Percentiles rank a stretch among this genome's conserved stretches.
These are phyloP conservation scores for Xylaria longipes DNA, from an alignment of 495 filamentous ascomycete genomes.

Conservation along the genomic window DNA sequence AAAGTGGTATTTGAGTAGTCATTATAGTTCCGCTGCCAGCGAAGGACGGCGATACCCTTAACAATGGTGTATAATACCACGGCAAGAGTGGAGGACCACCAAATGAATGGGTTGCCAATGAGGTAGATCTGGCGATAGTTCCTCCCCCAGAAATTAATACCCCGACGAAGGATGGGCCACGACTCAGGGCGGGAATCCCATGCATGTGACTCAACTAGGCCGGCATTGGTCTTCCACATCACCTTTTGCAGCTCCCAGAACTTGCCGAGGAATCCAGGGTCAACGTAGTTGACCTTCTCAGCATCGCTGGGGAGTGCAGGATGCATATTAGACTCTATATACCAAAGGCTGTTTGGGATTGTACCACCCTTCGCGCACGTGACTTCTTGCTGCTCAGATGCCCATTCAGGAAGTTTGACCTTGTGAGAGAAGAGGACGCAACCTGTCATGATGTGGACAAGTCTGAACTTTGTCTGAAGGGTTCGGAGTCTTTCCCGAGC, in stretches of 20 bases:
- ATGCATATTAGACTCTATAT: constrained; percentile 88
- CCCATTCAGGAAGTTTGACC: constrained; percentile 97
- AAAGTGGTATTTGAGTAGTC: constrained; percentile 84
- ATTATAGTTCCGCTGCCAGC: constrained; percentile 90
- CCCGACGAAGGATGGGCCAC: constrained; percentile 91
- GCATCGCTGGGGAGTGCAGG: constrained; percentile 72
- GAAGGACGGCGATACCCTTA: constrained; percentile 85
- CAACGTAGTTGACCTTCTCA: constrained; percentile 93
- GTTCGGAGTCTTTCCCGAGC: constrained; percentile 88
- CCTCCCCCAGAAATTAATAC: constrained; percentile 99
- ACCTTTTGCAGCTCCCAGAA: constrained; percentile 99
- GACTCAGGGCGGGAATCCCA: constrained; percentile 96
- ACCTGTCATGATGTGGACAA: constrained; percentile 95
- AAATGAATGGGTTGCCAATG: constrained; percentile 92
- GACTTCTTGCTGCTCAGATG: constrained; percentile 95
- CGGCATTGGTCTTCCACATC: constrained; percentile 99
- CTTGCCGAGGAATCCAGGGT: constrained; percentile 96
- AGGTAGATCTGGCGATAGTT: constrained; percentile 95
- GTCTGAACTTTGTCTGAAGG: constrained; percentile 94
- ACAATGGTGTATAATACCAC: constrained; percentile 79
- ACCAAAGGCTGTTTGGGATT: constrained; percentile 96
- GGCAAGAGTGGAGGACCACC: constrained; percentile 88
- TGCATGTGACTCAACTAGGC: constrained; percentile 92
- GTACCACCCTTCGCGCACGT: constrained; percentile 94
- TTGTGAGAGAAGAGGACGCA: constrained; percentile 98